Base-by-base conservation (phyloP, 2,329 filamentous ascomycete genomes). In the Samsoniella hepiali region DNA sequence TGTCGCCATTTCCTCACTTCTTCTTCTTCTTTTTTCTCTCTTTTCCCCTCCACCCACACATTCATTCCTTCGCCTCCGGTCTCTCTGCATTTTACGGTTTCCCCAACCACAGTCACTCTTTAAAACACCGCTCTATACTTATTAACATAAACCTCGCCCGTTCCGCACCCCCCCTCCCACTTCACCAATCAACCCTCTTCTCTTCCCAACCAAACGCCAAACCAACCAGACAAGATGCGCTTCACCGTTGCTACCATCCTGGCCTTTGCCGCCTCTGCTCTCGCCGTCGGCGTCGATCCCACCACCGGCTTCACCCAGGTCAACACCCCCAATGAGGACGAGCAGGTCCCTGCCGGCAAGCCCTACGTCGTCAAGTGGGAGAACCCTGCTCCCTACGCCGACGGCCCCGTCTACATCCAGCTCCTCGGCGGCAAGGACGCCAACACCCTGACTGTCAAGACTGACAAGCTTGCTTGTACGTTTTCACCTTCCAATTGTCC, bases 301-400 rank as follows among this genome's bases (percentile, higher is more conserved):
- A 82, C 81, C 56, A 63, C 75, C n/a, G 81, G 80, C 70, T 88
- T 87, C 75, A 79, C 86, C 72, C 73, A 78, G 70, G 77, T 88
- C 72, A 77, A 71, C 69, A 74, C 74, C 65, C 86, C 86, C 65
- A 67, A 69, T 38, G 47, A 76, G 58, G 75, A 75, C 69, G 73
- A 82, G 72, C 65, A 73, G 53, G 67, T 88, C 67, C 61, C 73
- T 38, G 81, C 83, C 49, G 85, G 85, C 68, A 67, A 76, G 68
- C 74, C 76, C 59, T 82, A 79, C 71, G 74, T 74, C 66, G 78
- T 88, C 72, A 73, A 74, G 67, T 88, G 86, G 86, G 67, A 74
- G 34, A 72, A 75, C 58, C 72, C 75, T 63, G 70, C 74, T 59
- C 69, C 74, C 65, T 79, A 79, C 74, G 72, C 72, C 50, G 78